Evolutionary conservation across 2,329 filamentous ascomycete genomes (phyloP).

Genomic region (Aspergillus sojae): DNA sequence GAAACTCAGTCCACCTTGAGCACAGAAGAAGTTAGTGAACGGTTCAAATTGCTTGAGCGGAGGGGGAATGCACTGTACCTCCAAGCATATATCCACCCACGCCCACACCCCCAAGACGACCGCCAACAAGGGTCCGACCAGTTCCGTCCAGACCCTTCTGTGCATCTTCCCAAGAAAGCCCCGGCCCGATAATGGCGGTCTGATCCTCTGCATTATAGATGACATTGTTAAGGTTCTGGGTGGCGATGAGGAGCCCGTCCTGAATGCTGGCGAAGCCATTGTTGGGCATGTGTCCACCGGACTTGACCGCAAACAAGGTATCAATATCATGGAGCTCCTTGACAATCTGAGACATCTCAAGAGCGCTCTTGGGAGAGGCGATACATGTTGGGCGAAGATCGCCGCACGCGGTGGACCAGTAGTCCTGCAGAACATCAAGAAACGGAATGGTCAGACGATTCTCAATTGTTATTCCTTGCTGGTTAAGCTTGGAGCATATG

Average conservation of each 20-base stretch:
- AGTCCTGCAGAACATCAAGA: conserved; percentile 42
- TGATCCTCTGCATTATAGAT: conserved; percentile 38
- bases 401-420: conserved; percentile 51
- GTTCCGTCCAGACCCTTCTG: conserved; percentile 34
- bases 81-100: conserved; percentile 52
- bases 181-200: conserved; percentile 45
- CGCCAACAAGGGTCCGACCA: conserved; percentile 45
- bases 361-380: conserved; percentile 50
- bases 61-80: conserved; percentile 28
- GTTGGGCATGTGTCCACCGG: conserved; percentile 53
- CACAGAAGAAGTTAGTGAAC: neutral
- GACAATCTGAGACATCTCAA: conserved; percentile 58
- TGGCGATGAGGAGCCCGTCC: conserved; percentile 48
- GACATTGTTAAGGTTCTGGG: conserved; percentile 47
- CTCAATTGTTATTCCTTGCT: conserved; percentile 37
- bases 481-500: conserved; percentile 44
- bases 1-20: conserved; percentile 47
- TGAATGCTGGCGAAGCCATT: conserved; percentile 51
- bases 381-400: conserved; percentile 51
- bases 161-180: conserved; percentile 39
- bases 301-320: conserved; percentile 58
- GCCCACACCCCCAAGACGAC: conserved; percentile 52
- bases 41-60: too few species aligned
- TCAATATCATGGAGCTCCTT: conserved; percentile 51
- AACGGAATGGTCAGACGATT: conserved; percentile 39